Conservation (phyloP, 768 basidiomycete species). For the Mycena belliarum region DNA sequence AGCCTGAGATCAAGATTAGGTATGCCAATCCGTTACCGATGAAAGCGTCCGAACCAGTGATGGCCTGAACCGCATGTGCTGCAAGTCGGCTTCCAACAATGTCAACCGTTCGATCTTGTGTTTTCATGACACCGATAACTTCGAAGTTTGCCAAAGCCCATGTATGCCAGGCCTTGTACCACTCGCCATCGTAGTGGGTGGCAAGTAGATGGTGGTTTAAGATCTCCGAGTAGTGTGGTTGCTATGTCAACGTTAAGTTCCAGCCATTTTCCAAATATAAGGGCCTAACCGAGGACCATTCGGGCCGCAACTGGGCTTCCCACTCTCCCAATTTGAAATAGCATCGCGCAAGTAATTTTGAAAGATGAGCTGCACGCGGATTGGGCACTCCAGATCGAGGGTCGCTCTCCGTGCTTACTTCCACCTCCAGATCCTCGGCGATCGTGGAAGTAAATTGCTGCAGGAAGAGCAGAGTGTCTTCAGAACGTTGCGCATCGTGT, state of each 20-base stretch:
- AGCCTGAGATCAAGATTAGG: conserved; percentile 50
- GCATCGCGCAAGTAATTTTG: conserved; percentile 89
- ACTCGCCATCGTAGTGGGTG: conserved; percentile 89
- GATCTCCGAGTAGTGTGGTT: conserved; percentile 73
- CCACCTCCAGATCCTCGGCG: conserved; percentile 69
- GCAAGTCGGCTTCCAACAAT: conserved; percentile 65
- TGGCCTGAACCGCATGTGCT: conserved; percentile 86
- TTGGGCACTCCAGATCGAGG: conserved; percentile 56
- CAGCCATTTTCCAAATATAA: background rate
- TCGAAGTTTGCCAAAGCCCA: conserved; percentile 98
- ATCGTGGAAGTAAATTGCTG: conserved; percentile 81
- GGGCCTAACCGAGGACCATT: background rate
- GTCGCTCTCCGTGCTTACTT: conserved; percentile 46
- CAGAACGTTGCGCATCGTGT: conserved; percentile 56
- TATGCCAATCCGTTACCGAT: background rate
- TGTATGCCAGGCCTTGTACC: conserved; percentile 99
- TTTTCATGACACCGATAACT: conserved; percentile 76
- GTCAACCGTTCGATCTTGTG: conserved; percentile 55
- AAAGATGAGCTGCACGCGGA: conserved; percentile 64
- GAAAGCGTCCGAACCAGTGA: conserved; percentile 62
- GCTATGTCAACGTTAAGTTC: conserved; percentile 41
- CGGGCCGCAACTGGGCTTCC: conserved; percentile 50
- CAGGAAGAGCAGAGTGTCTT: conserved; percentile 81
- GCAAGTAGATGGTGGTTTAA: conserved; percentile 83
- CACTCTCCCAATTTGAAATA: conserved; percentile 97